phyloP scores from a whole-genome alignment of 345 rosid species.

The Theobroma cacao region DNA sequence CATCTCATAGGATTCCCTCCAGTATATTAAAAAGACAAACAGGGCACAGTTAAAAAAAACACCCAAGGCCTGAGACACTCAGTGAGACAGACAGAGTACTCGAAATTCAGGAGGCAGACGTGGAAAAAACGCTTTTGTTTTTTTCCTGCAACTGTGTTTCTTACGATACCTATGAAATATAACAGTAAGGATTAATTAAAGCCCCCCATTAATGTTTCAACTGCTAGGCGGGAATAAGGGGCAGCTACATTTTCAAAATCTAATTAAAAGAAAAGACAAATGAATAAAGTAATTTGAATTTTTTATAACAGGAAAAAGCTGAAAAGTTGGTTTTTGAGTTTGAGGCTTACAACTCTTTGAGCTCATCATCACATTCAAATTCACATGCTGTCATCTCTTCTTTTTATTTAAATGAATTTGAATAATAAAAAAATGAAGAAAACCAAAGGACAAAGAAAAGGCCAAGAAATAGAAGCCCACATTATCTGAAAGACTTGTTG shows the following conservation, averaged over 20 bases:
- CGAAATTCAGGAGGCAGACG: not conserved
- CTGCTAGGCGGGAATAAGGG: constrained; percentile 35
- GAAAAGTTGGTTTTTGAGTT: constrained; percentile 27
- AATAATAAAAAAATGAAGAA: not conserved
- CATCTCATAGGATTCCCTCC: not conserved
- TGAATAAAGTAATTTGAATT: constrained; percentile 2
- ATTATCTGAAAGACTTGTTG: constrained; percentile 10
- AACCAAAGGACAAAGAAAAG: not conserved
- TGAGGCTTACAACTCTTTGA: not conserved
- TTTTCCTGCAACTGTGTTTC: not conserved
- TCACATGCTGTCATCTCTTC: constrained; percentile 18
- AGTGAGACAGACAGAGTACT: not conserved
- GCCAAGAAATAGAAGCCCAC: constrained; percentile 36
- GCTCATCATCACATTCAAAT: constrained; percentile 7
- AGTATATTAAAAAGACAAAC: not conserved
- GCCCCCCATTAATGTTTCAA: not conserved
- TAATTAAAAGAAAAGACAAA: not conserved
- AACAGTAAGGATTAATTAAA: not conserved
- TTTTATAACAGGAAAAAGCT: constrained; percentile 23
- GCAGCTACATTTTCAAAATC: constrained; percentile 27
- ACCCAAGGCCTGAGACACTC: not conserved
- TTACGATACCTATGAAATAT: not conserved
- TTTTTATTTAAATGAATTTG: not conserved
- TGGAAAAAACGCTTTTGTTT: not conserved
- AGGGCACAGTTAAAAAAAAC: not conserved